phyloP scores from a whole-genome alignment of 2,329 filamentous ascomycete genomes.

The Aspergillus sp. region DNA sequence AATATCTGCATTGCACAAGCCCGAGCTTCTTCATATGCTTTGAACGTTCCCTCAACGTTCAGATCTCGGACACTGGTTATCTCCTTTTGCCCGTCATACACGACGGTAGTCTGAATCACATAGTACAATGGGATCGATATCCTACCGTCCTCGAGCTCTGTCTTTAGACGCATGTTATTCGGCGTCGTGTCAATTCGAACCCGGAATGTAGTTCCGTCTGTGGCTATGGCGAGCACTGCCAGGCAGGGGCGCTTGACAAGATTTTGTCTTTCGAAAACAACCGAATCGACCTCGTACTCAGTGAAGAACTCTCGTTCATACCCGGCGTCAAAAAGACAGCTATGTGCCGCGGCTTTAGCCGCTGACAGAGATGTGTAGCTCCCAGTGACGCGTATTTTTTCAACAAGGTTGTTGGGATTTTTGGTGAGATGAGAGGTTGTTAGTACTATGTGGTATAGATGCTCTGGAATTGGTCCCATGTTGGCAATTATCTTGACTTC shows the following conservation, averaged over 20 bases:
- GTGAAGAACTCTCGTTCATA: constrained; percentile 28
- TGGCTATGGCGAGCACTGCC: constrained; percentile 19
- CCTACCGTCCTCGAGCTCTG: constrained; percentile 18
- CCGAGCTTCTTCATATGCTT: constrained; percentile 24
- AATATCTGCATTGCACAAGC: constrained; percentile 19
- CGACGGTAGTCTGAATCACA: constrained; percentile 23
- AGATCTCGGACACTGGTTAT: constrained; percentile 10
- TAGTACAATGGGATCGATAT: constrained; percentile 23
- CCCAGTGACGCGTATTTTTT: constrained; percentile 24
- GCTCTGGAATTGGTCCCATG: no score
- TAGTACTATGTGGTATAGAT: constrained; percentile 26
- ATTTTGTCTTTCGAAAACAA: constrained; percentile 11
- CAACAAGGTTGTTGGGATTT: constrained; percentile 22
- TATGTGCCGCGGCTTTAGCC: constrained; percentile 25
- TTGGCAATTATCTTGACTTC: no score
- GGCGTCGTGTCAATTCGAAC: constrained; percentile 23
- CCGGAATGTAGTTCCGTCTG: constrained; percentile 24
- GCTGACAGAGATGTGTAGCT: constrained; percentile 21
- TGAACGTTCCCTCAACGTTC: constrained; percentile 21
- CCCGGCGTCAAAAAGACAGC: constrained; percentile 25
- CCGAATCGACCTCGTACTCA: constrained; percentile 19
- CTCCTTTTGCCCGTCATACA: constrained; percentile 18
- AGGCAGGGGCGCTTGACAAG: constrained; percentile 12
- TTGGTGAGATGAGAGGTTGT: constrained; percentile 19
- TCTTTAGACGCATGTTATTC: constrained; percentile 13